Conservation (phyloP, 2,329 filamentous ascomycete species). For the Emmonsiellopsis sp. region DNA sequence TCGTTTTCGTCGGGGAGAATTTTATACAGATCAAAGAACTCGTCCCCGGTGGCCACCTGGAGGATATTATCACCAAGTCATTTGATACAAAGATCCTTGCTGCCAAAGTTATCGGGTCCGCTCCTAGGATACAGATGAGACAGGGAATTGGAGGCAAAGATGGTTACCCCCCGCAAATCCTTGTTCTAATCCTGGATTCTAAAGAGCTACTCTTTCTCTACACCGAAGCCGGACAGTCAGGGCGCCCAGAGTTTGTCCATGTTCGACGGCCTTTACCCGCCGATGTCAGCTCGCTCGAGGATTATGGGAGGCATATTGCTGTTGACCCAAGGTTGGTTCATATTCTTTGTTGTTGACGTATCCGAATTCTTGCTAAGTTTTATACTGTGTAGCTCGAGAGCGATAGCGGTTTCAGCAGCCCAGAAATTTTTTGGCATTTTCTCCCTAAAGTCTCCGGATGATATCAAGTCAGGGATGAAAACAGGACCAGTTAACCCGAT, state of each 20-base stretch:
- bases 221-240: slow-evolving; percentile 39
- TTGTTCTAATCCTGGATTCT: slow-evolving; percentile 67
- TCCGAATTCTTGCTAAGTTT: slow-evolving; percentile 4
- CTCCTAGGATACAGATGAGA: slow-evolving; percentile 26
- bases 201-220: slow-evolving; percentile 71
- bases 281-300: slow-evolving; percentile 43
- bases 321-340: slow-evolving; percentile 62
- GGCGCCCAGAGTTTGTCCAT: slow-evolving; percentile 51
- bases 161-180: slow-evolving; percentile 63
- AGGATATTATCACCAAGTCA: slow-evolving; percentile 65
- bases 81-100: slow-evolving; percentile 73
- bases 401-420: slow-evolving; percentile 60
- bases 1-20: slow-evolving; percentile 77
- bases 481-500: slow-evolving; percentile 50
- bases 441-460: slow-evolving; percentile 51
- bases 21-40: slow-evolving; percentile 76
- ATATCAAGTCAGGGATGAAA: slow-evolving; percentile 45
- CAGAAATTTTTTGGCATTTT: slow-evolving; percentile 64
- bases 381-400: slow-evolving; percentile 36
- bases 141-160: slow-evolving; percentile 13
- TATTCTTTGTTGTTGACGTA: slow-evolving; percentile 4
- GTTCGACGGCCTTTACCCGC: slow-evolving; percentile 52
- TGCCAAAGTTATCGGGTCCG: slow-evolving; percentile 63
- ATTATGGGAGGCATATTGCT: slow-evolving; percentile 58
- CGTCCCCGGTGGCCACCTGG: slow-evolving; percentile 56